Evolutionary conservation across 208 protist species (phyloP), one percentile per base, ranked within the genome.

Genomic region (Phytomonas serpens): DNA sequence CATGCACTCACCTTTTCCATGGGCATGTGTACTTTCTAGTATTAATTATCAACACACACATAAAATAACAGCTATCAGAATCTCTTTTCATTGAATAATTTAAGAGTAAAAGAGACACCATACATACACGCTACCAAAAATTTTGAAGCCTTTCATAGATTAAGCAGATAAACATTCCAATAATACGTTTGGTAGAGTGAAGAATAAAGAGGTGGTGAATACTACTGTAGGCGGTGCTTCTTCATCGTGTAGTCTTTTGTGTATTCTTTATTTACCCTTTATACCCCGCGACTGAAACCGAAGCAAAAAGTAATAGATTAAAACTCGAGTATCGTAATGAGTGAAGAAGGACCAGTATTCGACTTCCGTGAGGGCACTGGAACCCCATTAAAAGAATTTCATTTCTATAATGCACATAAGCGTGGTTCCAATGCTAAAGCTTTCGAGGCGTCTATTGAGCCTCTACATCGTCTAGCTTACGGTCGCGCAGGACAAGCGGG

Each of bases 391-490:
- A 76, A 74, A 36, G 69, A 83, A 61, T 69, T 92, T 7, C 79
- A 81, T 31, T 87, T 83, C 73, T 82, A 71, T 23, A 62, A 51
- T 34, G 71, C 78, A 9, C 33, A 69, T 4, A 70, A 47, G 19
- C 80, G 85, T 23, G 72, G 80, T 9, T 73, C 64, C n/a, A 82
- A 80, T 14, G 68, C 65, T 3, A 76, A 78, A 57, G 61, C 69
- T 13, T 70, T 93, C 14, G 89, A 95, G 71, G 36, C 68, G 0
- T 80, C 76, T 5, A 66, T 93, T 13, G 87, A 95, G 77, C 77
- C 82, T 27, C 76, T 95, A 23, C 89, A 95, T 74, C 86, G 84
- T 32, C 30, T 93, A 30, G 79, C 89, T 30, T 95, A 87, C 79
- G 79, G 82, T 32, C 87, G 87, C 31, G 57, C 78, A 23, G 89